These are phyloP conservation scores for Striga asiatica DNA, from an alignment of 257 asterid species.

Conservation along the genomic window DNA sequence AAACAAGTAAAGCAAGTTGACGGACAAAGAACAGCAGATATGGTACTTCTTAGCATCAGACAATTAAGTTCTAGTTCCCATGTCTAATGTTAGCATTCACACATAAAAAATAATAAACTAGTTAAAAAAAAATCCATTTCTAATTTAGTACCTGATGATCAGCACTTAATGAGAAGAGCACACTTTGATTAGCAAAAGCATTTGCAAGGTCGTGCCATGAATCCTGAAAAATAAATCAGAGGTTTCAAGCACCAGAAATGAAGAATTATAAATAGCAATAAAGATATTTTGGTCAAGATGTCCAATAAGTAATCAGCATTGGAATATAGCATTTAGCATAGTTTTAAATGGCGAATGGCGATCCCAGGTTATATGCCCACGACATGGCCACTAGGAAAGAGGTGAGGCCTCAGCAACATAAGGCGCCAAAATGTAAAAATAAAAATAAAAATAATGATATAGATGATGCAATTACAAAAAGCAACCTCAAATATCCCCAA, in stretches of 20 bases:
- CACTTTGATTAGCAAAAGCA: constrained; percentile 71
- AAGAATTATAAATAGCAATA: background rate
- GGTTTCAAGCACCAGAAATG: background rate
- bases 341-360: no score
- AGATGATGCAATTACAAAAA: no score
- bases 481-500: no score
- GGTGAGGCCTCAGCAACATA: no score
- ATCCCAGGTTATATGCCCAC: no score
- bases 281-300: background rate
- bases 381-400: no score
- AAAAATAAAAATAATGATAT: no score
- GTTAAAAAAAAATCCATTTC: background rate
- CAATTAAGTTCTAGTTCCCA: constrained; percentile 1
- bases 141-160: constrained; percentile 62
- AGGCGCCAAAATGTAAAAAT: no score
- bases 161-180: constrained; percentile 50
- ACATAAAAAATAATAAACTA: no score
- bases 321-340: background rate
- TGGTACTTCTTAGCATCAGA: no score
- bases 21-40: no score
- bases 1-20: background rate
- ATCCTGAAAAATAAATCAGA: constrained; percentile 40
- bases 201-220: constrained; percentile 71
- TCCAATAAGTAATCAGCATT: background rate
- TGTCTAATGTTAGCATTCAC: constrained; percentile 7